phyloP scores from a whole-genome alignment of 495 filamentous ascomycete genomes.

The Penicillium mononematosum region DNA sequence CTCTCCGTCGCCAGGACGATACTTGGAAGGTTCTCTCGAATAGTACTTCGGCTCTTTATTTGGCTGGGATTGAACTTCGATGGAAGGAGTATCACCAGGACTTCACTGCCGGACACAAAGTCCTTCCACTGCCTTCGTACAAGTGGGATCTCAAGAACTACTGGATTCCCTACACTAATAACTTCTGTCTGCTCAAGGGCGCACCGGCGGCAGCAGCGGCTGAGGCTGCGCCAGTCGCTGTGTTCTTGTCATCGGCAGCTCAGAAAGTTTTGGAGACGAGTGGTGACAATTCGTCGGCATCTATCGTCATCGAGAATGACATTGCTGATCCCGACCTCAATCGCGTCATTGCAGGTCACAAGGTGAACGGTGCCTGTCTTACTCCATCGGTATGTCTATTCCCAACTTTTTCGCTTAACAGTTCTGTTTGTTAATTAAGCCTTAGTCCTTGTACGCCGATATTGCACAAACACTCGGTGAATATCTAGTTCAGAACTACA shows the following conservation, averaged over 20 bases:
- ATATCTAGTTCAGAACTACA: slow-evolving; percentile 60
- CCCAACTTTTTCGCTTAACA: neutral
- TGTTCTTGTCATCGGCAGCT: slow-evolving; percentile 41
- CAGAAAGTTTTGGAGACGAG: slow-evolving; percentile 56
- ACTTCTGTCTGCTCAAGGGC: slow-evolving; percentile 51
- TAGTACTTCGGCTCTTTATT: slow-evolving; percentile 61
- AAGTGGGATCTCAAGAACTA: slow-evolving; percentile 79
- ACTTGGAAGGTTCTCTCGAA: slow-evolving; percentile 63
- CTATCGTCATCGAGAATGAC: slow-evolving; percentile 66
- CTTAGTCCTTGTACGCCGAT: slow-evolving; percentile 67
- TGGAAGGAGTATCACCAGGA: slow-evolving; percentile 81
- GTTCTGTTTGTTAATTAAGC: neutral
- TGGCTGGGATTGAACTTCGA: slow-evolving; percentile 62
- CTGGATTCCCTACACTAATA: slow-evolving; percentile 74
- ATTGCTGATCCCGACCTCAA: slow-evolving; percentile 59
- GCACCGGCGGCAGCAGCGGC: slow-evolving; percentile 28
- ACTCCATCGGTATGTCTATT: slow-evolving; percentile 49
- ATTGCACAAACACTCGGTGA: slow-evolving; percentile 73
- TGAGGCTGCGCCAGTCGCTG: slow-evolving; percentile 34
- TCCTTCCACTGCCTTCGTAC: slow-evolving; percentile 71
- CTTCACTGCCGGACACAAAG: slow-evolving; percentile 57
- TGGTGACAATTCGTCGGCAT: slow-evolving; percentile 52
- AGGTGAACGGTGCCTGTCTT: slow-evolving; percentile 63
- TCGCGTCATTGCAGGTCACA: slow-evolving; percentile 64
- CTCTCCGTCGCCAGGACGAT: slow-evolving; percentile 54